Evolutionary conservation across 1,284 basidiomycete species (phyloP).

Genomic region (Boletus sp.): DNA sequence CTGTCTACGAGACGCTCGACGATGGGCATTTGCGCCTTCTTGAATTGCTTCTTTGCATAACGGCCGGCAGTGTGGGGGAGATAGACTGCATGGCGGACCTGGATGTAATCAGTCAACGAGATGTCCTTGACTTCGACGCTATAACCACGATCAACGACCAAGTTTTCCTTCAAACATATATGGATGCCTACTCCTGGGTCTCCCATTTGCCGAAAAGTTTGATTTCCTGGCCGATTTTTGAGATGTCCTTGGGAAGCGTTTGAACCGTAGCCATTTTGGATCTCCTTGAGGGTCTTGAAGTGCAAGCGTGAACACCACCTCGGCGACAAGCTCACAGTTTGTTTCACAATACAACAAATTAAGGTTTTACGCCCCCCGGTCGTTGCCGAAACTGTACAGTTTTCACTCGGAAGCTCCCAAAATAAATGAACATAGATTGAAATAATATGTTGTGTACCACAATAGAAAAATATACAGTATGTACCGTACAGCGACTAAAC

Average conservation of each 20-base stretch:
- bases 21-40: constrained; percentile 99
- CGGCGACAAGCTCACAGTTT: constrained; percentile 26
- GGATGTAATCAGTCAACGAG: constrained; percentile 98
- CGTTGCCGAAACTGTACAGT: constrained; percentile 31
- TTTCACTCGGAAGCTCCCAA: too few relatives aligned
- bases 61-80: constrained; percentile 98
- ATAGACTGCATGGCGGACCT: constrained; percentile 98
- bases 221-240: constrained; percentile 81
- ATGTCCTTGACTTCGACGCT: constrained; percentile 99
- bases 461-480: constrained; percentile 14
- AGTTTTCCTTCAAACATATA: constrained; percentile 5
- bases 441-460: constrained; percentile 9
- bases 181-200: constrained; percentile 76
- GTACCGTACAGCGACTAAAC: constrained; percentile 7
- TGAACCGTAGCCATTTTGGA: constrained; percentile 56
- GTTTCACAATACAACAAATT: constrained; percentile 13
- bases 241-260: constrained; percentile 81
- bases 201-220: constrained; percentile 98
- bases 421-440: not conserved
- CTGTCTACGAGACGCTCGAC: constrained; percentile 99
- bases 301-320: constrained; percentile 13
- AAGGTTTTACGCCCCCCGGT: constrained; percentile 29
- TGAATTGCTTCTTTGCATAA: constrained; percentile 99
- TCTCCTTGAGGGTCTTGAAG: constrained; percentile 34
- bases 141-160: constrained; percentile 11